These are phyloP conservation scores for Clonostachys solani DNA, from an alignment of 2,329 filamentous ascomycete genomes.

Conservation along the genomic window DNA sequence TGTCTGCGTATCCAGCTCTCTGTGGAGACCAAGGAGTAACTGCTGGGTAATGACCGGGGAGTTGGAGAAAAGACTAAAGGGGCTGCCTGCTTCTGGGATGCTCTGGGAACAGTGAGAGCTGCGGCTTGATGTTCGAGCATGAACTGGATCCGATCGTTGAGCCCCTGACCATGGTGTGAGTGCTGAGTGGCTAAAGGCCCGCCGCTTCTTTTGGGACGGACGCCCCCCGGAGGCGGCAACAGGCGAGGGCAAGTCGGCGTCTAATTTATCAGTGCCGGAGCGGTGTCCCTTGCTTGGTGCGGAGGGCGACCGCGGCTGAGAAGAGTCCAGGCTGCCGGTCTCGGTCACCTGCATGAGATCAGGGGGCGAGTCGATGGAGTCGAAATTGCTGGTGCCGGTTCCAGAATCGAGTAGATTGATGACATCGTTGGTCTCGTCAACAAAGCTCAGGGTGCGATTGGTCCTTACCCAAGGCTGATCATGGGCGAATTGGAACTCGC, in stretches of 20 bases:
- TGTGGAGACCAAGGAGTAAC: no score
- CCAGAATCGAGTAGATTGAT: constrained; percentile 16
- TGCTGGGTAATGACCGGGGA: no score
- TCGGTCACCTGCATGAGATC: no score
- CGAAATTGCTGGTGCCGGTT: background rate
- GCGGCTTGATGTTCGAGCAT: no score
- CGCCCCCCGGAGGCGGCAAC: no score
- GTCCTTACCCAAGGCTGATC: constrained; percentile 19
- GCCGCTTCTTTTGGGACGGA: background rate
- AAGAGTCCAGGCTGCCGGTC: constrained; percentile 4
- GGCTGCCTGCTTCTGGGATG: background rate
- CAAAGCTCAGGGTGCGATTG: constrained; percentile 15
- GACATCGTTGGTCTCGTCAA: constrained; percentile 19
- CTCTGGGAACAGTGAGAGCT: no score
- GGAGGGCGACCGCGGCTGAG: constrained; percentile 3
- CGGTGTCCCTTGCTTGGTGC: background rate
- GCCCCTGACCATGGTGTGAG: no score
- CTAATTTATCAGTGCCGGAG: background rate
- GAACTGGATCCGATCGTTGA: background rate
- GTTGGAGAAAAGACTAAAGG: background rate
- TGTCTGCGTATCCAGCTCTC: background rate
- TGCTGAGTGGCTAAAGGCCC: background rate
- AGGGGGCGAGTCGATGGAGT: no score
- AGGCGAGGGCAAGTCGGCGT: background rate
- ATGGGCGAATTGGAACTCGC: constrained; percentile 12